These are phyloP conservation scores for Fusarium equiseti DNA, from an alignment of 2,329 filamentous ascomycete genomes.

Conservation along the genomic window DNA sequence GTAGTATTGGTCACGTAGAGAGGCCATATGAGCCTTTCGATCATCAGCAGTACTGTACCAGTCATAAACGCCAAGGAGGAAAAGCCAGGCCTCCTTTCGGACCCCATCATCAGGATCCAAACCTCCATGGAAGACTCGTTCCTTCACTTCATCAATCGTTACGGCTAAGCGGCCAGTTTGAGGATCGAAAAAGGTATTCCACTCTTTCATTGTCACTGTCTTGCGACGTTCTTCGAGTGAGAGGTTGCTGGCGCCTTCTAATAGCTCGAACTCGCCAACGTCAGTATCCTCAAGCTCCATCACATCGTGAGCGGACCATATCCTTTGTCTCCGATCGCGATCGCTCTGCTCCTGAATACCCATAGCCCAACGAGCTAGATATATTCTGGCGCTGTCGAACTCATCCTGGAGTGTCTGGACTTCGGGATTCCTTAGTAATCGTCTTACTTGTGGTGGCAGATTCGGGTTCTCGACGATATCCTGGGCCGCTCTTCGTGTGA, in stretches of 20 bases:
- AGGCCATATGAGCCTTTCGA: conserved; percentile 83
- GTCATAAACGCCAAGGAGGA: conserved; percentile 88
- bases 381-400: conserved; percentile 95
- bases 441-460: conserved; percentile 86
- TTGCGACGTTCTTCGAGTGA: conserved; percentile 82
- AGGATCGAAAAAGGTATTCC: conserved; percentile 89
- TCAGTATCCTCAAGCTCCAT: conserved; percentile 94
- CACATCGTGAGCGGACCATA: conserved; percentile 94
- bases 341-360: conserved; percentile 98
- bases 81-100: conserved; percentile 96
- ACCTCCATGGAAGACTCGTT: conserved; percentile 96
- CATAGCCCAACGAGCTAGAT: conserved; percentile 98
- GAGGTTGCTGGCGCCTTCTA: conserved; percentile 82
- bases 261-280: conserved; percentile 94
- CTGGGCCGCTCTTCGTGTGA: conserved; percentile 90
- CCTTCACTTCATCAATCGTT: conserved; percentile 93
- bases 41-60: conserved; percentile 94
- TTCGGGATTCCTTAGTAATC: conserved; percentile 89
- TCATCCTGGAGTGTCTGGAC: conserved; percentile 96
- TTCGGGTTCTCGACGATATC: conserved; percentile 93
- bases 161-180: conserved; percentile 79
- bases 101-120: conserved; percentile 90
- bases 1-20: conserved; percentile 91
- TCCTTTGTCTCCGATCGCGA: conserved; percentile 82
- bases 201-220: conserved; percentile 84